Evolutionary conservation across 2,329 filamentous ascomycete species (phyloP), one percentile per base, ranked within the genome.

Genomic region (Ilyonectria mors-panacis): DNA sequence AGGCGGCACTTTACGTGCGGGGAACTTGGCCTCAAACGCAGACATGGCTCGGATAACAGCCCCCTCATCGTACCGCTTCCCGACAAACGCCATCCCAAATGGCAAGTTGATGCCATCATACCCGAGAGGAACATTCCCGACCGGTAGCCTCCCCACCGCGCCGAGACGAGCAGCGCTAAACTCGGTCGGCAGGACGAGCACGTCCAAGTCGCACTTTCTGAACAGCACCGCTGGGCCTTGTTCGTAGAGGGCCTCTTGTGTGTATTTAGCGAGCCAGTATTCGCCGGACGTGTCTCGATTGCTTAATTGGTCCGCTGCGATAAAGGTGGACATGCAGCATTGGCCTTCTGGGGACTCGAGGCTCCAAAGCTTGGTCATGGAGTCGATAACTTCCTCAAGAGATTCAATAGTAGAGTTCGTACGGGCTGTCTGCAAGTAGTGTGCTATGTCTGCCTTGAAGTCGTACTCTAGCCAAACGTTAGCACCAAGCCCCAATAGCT

Each of bases 51-150:
- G 39, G 13, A 63, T 30, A 8, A 66, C 44, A 6, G 44, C 19
- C 13, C 42, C 50, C 48, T 66, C 63, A 39, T 62, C 51, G 10
- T 57, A 62, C 7, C 63, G 37, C 3, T 37, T n/a, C n/a, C 58
- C 59, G n/a, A 62, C 51, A 53, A 66, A 66, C 8, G 58, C 44
- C n/a, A 63, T 8, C 4, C 44, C 59, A 33, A 56, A 59, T 17
- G 59, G 58, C 23, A 61, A 23, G 2, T 48, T 26, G 39, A 62
- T 55, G 17, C 42, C 23, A 35, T 62, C 59, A 19, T 62, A 62
- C 17, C 48, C 23, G 5, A 62, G 37, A 10, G 48, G 59, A 8
- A 62, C 48, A 8, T 10, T 61, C 2, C 37, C 23, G 10, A 54
- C 37, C 17, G 59, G 59, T 12, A 53, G 35, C 9, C 48, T 17